Conservation (phyloP, 2,329 filamentous ascomycete genomes). For the Cladosporium oxysporum region DNA sequence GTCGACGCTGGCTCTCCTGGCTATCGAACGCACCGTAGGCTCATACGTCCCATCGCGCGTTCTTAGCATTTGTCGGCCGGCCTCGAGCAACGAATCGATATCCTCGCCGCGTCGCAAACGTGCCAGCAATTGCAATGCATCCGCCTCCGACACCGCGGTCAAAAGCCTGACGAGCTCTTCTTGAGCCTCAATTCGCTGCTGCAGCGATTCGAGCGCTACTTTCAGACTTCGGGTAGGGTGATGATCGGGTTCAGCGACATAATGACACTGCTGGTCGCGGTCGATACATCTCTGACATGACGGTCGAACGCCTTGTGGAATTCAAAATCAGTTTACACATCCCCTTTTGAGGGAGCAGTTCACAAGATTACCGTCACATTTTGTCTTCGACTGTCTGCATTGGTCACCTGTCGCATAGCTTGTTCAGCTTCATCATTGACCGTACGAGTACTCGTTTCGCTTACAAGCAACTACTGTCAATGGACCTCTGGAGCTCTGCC, state of each 20-base stretch:
- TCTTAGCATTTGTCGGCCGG: neutral
- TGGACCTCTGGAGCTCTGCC: neutral
- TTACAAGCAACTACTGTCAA: neutral
- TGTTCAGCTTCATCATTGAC: neutral
- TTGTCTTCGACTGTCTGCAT: neutral
- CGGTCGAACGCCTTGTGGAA: neutral
- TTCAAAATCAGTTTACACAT: neutral
- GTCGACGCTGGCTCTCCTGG: neutral
- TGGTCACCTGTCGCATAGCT: neutral
- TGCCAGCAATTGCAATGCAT: neutral
- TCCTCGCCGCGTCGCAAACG: neutral
- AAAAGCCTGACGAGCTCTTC: neutral
- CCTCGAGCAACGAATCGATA: neutral
- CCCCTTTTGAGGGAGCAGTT: too few species aligned
- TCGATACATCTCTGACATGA: neutral
- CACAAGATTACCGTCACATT: neutral
- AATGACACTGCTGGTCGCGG: neutral
- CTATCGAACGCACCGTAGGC: neutral
- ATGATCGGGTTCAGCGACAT: neutral
- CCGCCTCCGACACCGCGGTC: neutral
- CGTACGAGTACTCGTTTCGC: neutral
- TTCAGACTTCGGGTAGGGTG: neutral
- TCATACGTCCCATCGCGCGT: neutral
- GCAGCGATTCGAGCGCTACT: neutral
- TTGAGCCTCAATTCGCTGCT: neutral